Conservation (phyloP, 2,329 filamentous ascomycete species). For the Nemania sp. region DNA sequence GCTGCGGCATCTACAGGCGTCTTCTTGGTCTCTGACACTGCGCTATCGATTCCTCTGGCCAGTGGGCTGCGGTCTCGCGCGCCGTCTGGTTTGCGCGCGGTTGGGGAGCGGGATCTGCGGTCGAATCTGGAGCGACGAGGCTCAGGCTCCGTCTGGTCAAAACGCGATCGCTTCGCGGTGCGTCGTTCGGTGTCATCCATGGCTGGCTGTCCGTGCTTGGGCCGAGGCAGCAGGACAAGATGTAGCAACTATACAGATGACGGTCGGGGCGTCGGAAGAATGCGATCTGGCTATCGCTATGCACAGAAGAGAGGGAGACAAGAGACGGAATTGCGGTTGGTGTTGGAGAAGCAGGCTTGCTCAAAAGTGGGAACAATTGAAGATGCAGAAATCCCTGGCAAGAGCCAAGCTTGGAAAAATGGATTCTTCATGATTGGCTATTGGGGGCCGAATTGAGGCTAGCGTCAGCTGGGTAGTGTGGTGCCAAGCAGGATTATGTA, state of each 20-base stretch:
- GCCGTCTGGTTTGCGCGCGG: conserved; percentile 67
- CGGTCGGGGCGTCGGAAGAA: not conserved
- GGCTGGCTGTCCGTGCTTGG: conserved; percentile 15
- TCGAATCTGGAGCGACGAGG: conserved; percentile 83
- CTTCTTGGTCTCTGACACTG: conserved; percentile 49
- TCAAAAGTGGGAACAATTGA: conserved; percentile 20
- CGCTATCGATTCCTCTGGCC: conserved; percentile 47
- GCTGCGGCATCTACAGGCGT: conserved; percentile 69
- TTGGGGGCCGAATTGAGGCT: conserved; percentile 6
- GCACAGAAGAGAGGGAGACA: not conserved
- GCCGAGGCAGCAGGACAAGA: not conserved
- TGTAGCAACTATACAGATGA: not conserved
- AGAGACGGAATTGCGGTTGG: conserved; percentile 1
- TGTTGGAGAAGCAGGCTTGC: conserved; percentile 23
- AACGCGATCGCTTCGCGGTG: conserved; percentile 81
- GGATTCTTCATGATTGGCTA: conserved; percentile 17
- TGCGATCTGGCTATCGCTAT: not conserved
- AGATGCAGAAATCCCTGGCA: conserved; percentile 26
- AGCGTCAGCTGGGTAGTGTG: not conserved
- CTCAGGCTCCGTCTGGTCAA: conserved; percentile 88
- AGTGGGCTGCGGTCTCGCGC: conserved; percentile 82
- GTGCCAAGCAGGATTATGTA: not conserved
- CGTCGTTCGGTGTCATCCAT: conserved; percentile 82
- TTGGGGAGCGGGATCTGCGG: conserved; percentile 85
- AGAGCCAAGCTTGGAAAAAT: conserved; percentile 19